Conservation (phyloP, 768 basidiomycete species). For the Phanerochaete sordida region DNA sequence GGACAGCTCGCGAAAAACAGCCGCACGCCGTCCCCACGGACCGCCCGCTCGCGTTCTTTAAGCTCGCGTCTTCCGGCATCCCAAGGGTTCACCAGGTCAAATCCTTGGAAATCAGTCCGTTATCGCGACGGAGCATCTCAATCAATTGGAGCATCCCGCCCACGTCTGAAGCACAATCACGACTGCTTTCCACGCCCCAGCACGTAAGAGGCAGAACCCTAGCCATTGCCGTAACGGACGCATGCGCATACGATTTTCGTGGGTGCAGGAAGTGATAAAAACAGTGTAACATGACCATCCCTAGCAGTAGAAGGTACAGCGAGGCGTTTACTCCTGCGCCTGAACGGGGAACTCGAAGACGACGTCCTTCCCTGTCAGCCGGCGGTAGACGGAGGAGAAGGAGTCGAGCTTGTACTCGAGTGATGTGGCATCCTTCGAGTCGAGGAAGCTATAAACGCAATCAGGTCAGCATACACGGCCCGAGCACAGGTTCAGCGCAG, state of each 20-base stretch:
- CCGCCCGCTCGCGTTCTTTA: background rate
- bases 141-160: background rate
- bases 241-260: conserved; percentile 36
- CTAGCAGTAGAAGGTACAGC: conserved; percentile 25
- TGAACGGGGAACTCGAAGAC: conserved; percentile 88
- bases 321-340: conserved; percentile 57
- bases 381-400: conserved; percentile 95
- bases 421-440: conserved; percentile 96
- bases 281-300: conserved; percentile 30
- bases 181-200: background rate
- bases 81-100: background rate
- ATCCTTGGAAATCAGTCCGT: background rate
- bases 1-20: too few relatives aligned
- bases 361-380: conserved; percentile 95
- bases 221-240: conserved; percentile 21
- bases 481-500: background rate
- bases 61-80: background rate
- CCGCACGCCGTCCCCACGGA: too few relatives aligned
- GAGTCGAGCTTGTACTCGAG: conserved; percentile 99
- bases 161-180: background rate
- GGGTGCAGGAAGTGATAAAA: conserved; percentile 21
- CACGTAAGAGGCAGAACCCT: conserved; percentile 4
- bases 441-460: conserved; percentile 69
- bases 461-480: conserved; percentile 7
- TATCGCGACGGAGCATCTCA: conserved; percentile 12